These are phyloP conservation scores for Monilinia fructigena DNA, from an alignment of 2,329 filamentous ascomycete genomes.

Conservation along the genomic window DNA sequence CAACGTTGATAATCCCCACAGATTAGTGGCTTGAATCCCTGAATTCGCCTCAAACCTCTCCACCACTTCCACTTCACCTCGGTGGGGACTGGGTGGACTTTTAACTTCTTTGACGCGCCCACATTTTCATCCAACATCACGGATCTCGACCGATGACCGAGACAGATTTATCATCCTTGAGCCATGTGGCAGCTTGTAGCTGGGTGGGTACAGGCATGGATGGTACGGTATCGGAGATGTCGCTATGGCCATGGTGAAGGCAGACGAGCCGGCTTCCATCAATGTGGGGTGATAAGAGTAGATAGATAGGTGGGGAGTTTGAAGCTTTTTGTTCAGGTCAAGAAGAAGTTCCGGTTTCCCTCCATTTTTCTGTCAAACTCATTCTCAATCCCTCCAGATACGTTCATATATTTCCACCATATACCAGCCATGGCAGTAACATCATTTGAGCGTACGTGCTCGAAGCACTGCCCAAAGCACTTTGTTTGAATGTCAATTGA, in stretches of 20 bases:
- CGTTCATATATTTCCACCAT: not conserved
- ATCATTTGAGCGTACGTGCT: conserved; percentile 32
- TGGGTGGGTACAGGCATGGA: not conserved
- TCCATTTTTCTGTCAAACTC: not conserved
- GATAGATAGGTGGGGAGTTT: not conserved
- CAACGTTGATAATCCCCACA: conserved; percentile 14
- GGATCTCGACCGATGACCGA: not conserved
- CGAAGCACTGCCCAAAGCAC: not conserved
- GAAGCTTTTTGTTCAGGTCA: not conserved
- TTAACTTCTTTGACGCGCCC: not conserved
- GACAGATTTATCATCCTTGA: not conserved
- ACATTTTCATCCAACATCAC: not conserved
- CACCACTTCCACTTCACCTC: conserved; percentile 12
- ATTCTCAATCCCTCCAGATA: not conserved
- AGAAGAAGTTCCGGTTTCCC: not conserved
- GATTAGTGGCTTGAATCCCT: not conserved
- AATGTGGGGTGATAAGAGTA: conserved; percentile 2
- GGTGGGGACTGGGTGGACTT: conserved; percentile 5
- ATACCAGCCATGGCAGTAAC: conserved; percentile 22
- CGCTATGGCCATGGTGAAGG: not conserved
- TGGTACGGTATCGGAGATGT: not conserved
- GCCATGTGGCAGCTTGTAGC: not conserved
- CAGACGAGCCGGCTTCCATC: not conserved
- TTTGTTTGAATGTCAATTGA: conserved; percentile 2
- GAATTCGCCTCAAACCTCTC: conserved; percentile 11